Conservation (phyloP, 2,329 filamentous ascomycete species). For the Apiospora pterosperma region DNA sequence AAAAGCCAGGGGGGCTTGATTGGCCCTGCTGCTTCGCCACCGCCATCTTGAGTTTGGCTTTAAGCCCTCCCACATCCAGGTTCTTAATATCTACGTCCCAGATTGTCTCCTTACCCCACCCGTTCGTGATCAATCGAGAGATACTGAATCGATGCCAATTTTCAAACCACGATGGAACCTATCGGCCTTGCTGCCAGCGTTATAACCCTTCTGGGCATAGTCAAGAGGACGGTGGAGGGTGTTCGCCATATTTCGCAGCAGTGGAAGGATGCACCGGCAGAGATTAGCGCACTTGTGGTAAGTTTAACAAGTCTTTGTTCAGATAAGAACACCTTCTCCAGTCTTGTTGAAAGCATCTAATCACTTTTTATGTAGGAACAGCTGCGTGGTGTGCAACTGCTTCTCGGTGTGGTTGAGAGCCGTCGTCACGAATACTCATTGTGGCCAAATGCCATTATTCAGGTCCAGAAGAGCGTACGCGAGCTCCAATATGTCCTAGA, state of each 20-base stretch:
- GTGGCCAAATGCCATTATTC: neutral
- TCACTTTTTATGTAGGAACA: neutral
- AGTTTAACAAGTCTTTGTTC: neutral
- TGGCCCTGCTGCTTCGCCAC: neutral
- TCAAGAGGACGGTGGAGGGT: neutral
- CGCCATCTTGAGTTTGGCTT: neutral
- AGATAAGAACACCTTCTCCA: no score
- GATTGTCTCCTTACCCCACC: neutral
- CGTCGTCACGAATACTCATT: neutral
- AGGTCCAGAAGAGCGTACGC: no score
- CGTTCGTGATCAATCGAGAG: neutral
- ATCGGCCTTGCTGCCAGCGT: neutral
- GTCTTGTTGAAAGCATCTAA: neutral
- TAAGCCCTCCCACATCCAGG: neutral
- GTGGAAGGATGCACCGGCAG: neutral
- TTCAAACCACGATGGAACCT: neutral
- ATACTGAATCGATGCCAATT: neutral
- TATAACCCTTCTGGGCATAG: neutral
- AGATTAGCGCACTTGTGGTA: neutral
- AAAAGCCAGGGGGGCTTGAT: neutral
- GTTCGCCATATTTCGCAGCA: neutral
- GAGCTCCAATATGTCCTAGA: neutral
- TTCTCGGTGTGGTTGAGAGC: neutral
- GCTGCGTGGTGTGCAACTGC: neutral
- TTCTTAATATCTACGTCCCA: neutral